phyloP scores from a whole-genome alignment of 768 basidiomycete genomes.

The Leucosporidium yakuticum region DNA sequence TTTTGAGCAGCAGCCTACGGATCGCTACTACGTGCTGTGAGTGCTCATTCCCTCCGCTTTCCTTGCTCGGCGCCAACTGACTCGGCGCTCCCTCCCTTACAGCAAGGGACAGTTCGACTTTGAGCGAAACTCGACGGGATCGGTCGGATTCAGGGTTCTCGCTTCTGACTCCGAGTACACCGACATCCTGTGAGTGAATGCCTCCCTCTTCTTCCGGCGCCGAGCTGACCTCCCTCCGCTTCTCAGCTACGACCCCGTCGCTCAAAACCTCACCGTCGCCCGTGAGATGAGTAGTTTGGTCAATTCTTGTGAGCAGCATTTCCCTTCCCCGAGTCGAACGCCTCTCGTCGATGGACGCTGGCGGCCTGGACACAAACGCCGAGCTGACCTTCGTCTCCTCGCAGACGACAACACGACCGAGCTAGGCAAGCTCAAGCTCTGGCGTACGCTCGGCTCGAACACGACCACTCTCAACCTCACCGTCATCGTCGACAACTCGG shows the following conservation, averaged over 20 bases:
- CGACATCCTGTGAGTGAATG: constrained; percentile 20
- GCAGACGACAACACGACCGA: constrained; percentile 29
- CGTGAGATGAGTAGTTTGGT: constrained; percentile 23
- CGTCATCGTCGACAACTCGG: constrained; percentile 36
- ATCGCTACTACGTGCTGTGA: constrained; percentile 29
- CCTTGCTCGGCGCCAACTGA: neutral
- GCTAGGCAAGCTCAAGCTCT: constrained; percentile 34
- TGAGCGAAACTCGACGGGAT: constrained; percentile 12
- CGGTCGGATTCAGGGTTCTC: constrained; percentile 33
- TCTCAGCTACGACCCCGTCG: constrained; percentile 15
- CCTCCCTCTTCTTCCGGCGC: neutral
- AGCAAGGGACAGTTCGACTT: neutral
- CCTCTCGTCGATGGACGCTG: neutral
- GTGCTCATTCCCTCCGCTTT: neutral
- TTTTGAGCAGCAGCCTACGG: constrained; percentile 26
- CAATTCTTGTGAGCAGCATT: constrained; percentile 29
- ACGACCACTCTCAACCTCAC: constrained; percentile 29
- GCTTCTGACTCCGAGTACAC: constrained; percentile 36
- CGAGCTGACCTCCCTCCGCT: too few relatives aligned
- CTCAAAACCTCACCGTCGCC: constrained; percentile 27
- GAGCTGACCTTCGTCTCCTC: neutral
- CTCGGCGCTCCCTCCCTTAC: neutral
- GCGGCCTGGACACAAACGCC: neutral
- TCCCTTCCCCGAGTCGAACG: neutral
- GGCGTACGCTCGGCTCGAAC: constrained; percentile 11